phyloP scores from a whole-genome alignment of 2,329 filamentous ascomycete genomes.

The Coleophoma crateriformis region DNA sequence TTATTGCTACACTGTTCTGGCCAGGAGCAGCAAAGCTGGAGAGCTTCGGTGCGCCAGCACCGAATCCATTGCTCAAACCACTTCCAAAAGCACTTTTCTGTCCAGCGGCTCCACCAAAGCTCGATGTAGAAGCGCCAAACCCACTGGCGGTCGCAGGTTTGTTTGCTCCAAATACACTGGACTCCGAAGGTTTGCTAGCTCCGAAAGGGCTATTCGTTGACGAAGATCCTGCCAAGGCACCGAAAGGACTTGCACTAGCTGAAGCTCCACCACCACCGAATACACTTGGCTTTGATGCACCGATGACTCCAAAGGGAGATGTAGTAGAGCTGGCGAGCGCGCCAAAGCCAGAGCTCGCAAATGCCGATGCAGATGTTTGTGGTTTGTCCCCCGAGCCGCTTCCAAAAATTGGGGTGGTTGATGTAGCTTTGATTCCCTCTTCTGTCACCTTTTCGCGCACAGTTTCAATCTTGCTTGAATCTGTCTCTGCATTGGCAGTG shows the following conservation, averaged over 20 bases:
- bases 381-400: slow-evolving; percentile 21
- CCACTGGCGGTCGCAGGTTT: slow-evolving; percentile 24
- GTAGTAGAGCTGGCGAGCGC: slow-evolving; percentile 54
- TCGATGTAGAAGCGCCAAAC: slow-evolving; percentile 20
- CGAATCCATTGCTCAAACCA: slow-evolving; percentile 34
- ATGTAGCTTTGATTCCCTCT: slow-evolving; percentile 7
- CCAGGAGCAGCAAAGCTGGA: slow-evolving; percentile 67
- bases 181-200: background rate
- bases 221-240: slow-evolving; percentile 30
- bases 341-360: slow-evolving; percentile 63
- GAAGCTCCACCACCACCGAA: slow-evolving; percentile 38
- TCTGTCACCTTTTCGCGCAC: slow-evolving; percentile 11
- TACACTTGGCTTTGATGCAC: slow-evolving; percentile 39
- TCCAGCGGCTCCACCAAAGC: slow-evolving; percentile 29
- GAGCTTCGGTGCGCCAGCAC: slow-evolving; percentile 38
- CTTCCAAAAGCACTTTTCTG: slow-evolving; percentile 34
- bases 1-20: slow-evolving; percentile 32
- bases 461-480: background rate
- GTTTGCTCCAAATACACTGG: slow-evolving; percentile 34
- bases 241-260: slow-evolving; percentile 38
- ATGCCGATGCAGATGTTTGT: slow-evolving; percentile 53
- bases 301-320: slow-evolving; percentile 59
- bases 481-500: background rate
- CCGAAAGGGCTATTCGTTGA: slow-evolving; percentile 17
- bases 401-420: slow-evolving; percentile 13